Conservation (phyloP, 2,329 filamentous ascomycete genomes). For the Exophiala mesophila region DNA sequence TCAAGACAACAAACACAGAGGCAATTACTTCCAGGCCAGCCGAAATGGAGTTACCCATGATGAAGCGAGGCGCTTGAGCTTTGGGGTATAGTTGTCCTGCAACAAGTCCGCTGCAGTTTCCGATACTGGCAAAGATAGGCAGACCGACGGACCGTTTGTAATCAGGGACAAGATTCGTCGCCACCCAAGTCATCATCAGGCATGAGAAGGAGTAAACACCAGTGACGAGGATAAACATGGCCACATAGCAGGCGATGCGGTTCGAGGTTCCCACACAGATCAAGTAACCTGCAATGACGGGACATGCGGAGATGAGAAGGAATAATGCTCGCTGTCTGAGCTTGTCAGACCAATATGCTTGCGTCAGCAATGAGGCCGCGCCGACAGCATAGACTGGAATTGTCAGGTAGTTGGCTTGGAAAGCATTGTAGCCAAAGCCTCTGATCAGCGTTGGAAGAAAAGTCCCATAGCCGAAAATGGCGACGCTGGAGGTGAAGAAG, state of each 20-base stretch:
- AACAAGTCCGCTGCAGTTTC: constrained; percentile 28
- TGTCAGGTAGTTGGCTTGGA: constrained; percentile 45
- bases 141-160: constrained; percentile 32
- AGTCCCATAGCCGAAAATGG: constrained; percentile 14
- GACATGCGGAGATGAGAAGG: constrained; percentile 28
- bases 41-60: constrained; percentile 28
- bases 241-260: constrained; percentile 31
- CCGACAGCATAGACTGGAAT: constrained; percentile 53
- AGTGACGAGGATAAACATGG: constrained; percentile 31
- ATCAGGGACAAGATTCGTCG: constrained; percentile 34
- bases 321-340: constrained; percentile 31
- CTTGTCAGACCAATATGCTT: constrained; percentile 30
- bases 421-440: constrained; percentile 20
- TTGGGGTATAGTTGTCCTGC: constrained; percentile 34
- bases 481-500: constrained; percentile 32
- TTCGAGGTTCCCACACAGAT: constrained; percentile 31
- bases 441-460: constrained; percentile 18
- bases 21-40: constrained; percentile 28
- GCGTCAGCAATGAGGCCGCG: constrained; percentile 27
- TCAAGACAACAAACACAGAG: constrained; percentile 18
- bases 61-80: constrained; percentile 31
- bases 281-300: constrained; percentile 33
- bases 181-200: constrained; percentile 31
- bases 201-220: constrained; percentile 28
- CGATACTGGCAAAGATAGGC: constrained; percentile 31